phyloP scores from a whole-genome alignment of 257 asterid species.

The Solanum lycopersicoides region DNA sequence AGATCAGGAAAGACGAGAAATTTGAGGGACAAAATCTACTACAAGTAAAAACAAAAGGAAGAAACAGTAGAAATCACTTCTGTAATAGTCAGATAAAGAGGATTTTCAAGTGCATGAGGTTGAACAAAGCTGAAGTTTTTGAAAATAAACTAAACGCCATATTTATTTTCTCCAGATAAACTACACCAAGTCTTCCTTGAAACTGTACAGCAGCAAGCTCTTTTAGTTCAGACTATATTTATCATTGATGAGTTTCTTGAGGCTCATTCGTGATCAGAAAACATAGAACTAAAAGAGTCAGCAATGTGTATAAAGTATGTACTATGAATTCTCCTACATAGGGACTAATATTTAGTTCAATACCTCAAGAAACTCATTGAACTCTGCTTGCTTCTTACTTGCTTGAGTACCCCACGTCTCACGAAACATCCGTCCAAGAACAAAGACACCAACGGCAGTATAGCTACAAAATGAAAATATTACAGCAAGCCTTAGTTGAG shows the following conservation, averaged over 20 bases:
- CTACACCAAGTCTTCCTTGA: not conserved
- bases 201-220: not conserved
- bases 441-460: slow-evolving; percentile 97
- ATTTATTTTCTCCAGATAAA: not conserved
- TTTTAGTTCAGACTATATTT: not conserved
- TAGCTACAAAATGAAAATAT: slow-evolving; percentile 39
- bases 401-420: slow-evolving; percentile 93
- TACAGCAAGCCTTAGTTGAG: not conserved
- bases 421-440: slow-evolving; percentile 81
- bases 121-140: not conserved
- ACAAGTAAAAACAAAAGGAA: not conserved
- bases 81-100: not conserved
- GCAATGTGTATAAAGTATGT: not conserved
- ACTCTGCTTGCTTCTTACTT: slow-evolving; percentile 80
- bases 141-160: not conserved
- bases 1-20: not conserved
- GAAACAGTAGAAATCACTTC: not conserved
- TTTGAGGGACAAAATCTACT: not conserved
- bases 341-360: not conserved
- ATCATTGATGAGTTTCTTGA: not conserved
- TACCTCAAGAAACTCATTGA: slow-evolving; percentile 93
- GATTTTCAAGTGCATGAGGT: not conserved
- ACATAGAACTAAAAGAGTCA: not conserved
- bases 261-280: not conserved
- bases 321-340: not conserved